Evolutionary conservation across 2,329 filamentous ascomycete genomes (phyloP), one percentile per base, ranked within the genome.

Genomic region (Phialophora expanda): DNA sequence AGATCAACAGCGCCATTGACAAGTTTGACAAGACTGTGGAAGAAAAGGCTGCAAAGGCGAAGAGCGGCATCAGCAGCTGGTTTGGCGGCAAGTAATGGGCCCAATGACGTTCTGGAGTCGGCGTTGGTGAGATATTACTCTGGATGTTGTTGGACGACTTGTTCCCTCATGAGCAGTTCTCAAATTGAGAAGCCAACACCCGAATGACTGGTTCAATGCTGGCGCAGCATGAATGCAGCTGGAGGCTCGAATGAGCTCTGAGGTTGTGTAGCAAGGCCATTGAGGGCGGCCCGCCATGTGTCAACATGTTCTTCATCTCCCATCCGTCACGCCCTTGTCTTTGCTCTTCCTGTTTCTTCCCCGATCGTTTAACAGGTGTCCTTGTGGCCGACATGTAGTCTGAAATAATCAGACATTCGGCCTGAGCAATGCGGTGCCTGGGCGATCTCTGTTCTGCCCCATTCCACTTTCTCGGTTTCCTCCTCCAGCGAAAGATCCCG

Each of bases 31-130:
- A 87, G 74, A 93, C 88, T 71, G 89, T 97, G 60, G 90, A 93
- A 82, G 83, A 91, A 71, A 88, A 88, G 71, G 87, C 92, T 3
- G 80, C 88, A 59, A 90, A 97, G 83, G 90, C 92, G 53, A 97
- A 97, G 87, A 87, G 88, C 74, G 90, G 90, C 70, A 79, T 96
- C 73, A 91, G 90, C 50, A 86, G 90, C 77, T 97, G 93, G 93
- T 96, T 97, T 75, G 89, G 92, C 64, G 85, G 76, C 55, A 76
- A 76, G 69, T 77, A 70, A 58, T 59, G 14, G 24, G 6, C 32
- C 9, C 26, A 30, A 26, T 46, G 62, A 61, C 11, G 30, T 38
- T 30, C 22, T 57, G 58, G 62, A 24, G 59, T 55, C 46, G 66
- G 63, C 67, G 67, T 64, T 54, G 59, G 55, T 17, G 61, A 46